Conservation (phyloP, 2,329 filamentous ascomycete species). For the Phoma sp. region DNA sequence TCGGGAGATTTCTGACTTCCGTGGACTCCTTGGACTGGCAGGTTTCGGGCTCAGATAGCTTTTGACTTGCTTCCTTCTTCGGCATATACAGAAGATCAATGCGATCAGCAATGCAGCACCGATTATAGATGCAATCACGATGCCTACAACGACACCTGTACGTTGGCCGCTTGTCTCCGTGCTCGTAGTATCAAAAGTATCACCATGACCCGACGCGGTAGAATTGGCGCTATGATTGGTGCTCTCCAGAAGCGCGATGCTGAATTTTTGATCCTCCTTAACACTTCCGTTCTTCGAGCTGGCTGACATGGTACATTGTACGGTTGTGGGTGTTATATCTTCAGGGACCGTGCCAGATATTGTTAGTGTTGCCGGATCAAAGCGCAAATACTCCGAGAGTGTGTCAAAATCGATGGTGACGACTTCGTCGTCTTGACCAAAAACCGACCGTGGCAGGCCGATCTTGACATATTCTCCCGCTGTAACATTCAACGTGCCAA, state of each 20-base stretch:
- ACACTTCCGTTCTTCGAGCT: conserved; percentile 33
- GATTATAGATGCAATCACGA: conserved; percentile 44
- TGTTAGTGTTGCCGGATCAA: conserved; percentile 52
- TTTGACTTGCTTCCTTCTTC: conserved; percentile 28
- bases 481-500: conserved; percentile 56
- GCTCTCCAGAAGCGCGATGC: conserved; percentile 43
- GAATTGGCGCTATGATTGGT: conserved; percentile 7
- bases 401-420: conserved; percentile 54
- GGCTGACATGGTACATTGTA: conserved; percentile 54
- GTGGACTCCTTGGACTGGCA: conserved; percentile 30
- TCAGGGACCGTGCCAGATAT: conserved; percentile 58
- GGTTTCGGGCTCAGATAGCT: conserved; percentile 28
- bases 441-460: conserved; percentile 52
- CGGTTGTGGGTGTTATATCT: conserved; percentile 45
- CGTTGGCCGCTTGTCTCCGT: conserved; percentile 15
- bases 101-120: conserved; percentile 33
- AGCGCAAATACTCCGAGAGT: conserved; percentile 57
- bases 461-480: conserved; percentile 58
- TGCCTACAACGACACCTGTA: conserved; percentile 31
- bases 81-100: conserved; percentile 27
- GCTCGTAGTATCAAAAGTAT: conserved; percentile 14
- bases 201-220: conserved; percentile 3
- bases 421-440: conserved; percentile 49
- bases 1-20: conserved; percentile 49
- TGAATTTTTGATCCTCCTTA: conserved; percentile 53